phyloP scores from a whole-genome alignment of 176 grass and related monocot species.

The Dendrocalamus sinicus region DNA sequence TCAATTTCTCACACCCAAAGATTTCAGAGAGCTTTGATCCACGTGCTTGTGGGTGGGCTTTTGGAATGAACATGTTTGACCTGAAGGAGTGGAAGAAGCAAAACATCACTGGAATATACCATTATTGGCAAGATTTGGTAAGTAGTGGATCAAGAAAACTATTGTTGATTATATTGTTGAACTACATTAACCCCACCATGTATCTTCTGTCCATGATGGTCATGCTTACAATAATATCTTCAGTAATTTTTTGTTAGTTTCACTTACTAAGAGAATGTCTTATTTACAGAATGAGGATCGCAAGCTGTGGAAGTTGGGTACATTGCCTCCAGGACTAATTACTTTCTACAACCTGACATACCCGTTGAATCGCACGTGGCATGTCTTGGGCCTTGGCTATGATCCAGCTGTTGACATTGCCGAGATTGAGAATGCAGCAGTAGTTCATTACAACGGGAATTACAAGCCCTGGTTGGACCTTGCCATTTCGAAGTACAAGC shows the following conservation, averaged over 20 bases:
- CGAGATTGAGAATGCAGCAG: constrained; percentile 74
- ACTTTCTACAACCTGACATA: constrained; percentile 99
- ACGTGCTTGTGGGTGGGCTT: constrained; percentile 94
- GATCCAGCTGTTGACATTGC: constrained; percentile 80
- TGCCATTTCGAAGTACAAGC: constrained; percentile 87
- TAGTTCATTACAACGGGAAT: constrained; percentile 96
- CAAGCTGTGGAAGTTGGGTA: constrained; percentile 92
- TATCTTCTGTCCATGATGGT: constrained; percentile 20
- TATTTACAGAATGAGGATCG: constrained; percentile 81
- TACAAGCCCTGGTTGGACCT: constrained; percentile 99
- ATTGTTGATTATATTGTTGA: constrained; percentile 34
- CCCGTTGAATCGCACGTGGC: constrained; percentile 80
- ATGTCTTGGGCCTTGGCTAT: constrained; percentile 94
- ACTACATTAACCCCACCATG: constrained; percentile 19
- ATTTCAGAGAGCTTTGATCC: constrained; percentile 91
- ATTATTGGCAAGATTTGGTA: constrained; percentile 97
- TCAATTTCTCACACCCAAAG: constrained; percentile 87
- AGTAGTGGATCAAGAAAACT: constrained; percentile 40
- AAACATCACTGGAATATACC: constrained; percentile 99
- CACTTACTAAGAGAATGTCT: constrained; percentile 34
- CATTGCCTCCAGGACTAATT: constrained; percentile 88
- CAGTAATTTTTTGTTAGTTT: constrained; percentile 31
- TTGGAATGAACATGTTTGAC: constrained; percentile 99
- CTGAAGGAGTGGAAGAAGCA: constrained; percentile 85
- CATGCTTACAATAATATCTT: not conserved